Conservation (phyloP, 257 asterid species). For the Phtheirospermum japonicum region DNA sequence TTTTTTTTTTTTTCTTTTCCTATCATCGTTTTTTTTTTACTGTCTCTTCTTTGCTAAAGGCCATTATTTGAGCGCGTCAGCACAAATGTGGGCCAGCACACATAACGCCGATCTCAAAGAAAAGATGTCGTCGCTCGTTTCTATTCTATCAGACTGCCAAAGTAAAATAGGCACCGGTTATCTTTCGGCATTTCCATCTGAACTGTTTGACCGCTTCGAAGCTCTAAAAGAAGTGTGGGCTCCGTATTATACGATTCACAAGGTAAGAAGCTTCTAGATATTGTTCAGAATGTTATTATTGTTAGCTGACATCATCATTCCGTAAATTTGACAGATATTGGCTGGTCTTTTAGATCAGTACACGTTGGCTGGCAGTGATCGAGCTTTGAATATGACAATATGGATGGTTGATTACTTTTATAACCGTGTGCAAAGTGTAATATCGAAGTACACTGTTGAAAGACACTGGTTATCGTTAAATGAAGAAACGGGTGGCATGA, state of each 20-base stretch:
- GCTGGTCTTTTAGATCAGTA: slow-evolving; percentile 96
- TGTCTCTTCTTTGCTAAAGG: slow-evolving; percentile 45
- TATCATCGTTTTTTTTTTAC: background rate
- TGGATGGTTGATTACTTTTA: slow-evolving; percentile 88
- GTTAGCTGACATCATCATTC: slow-evolving; percentile 21
- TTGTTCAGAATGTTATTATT: slow-evolving; percentile 6
- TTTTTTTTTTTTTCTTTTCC: background rate
- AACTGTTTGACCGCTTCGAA: slow-evolving; percentile 71
- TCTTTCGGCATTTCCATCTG: slow-evolving; percentile 93
- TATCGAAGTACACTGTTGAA: slow-evolving; percentile 61
- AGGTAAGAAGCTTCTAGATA: slow-evolving; percentile 49
- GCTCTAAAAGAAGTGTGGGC: slow-evolving; percentile 81
- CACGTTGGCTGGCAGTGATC: slow-evolving; percentile 45
- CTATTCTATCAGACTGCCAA: slow-evolving; percentile 64
- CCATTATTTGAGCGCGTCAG: slow-evolving; percentile 88
- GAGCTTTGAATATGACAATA: slow-evolving; percentile 56
- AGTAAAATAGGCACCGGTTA: slow-evolving; percentile 69
- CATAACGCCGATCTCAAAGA: slow-evolving; percentile 44
- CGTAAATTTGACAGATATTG: slow-evolving; percentile 54
- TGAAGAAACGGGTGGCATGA: slow-evolving; percentile 99
- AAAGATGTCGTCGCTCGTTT: slow-evolving; percentile 57
- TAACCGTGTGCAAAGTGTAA: slow-evolving; percentile 69
- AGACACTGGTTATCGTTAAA: slow-evolving; percentile 79
- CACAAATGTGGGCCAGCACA: slow-evolving; percentile 91
- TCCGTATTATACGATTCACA: slow-evolving; percentile 93